A percentile compares a stretch with the other conserved stretches of the same genome.
phyloP scores from a whole-genome alignment of 2,329 filamentous ascomycete genomes.

The Ploettnerulaceae sp. region DNA sequence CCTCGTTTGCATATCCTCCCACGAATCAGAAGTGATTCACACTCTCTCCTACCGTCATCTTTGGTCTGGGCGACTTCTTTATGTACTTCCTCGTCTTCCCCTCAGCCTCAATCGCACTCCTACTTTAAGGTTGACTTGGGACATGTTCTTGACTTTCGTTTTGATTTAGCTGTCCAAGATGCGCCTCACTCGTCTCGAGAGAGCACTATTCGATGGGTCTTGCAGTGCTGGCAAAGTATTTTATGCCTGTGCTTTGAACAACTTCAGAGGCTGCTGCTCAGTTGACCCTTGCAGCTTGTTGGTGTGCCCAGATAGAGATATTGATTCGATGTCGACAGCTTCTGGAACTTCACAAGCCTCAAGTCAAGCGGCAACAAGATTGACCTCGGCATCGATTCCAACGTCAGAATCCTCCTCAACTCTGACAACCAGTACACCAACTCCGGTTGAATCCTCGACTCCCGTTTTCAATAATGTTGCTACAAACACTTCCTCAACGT shows the following conservation, averaged over 20 bases:
- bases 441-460: constrained; percentile 18
- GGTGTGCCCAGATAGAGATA: constrained; percentile 31
- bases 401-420: constrained; percentile 21
- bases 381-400: neutral
- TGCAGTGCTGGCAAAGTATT: constrained; percentile 24
- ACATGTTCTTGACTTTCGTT: neutral
- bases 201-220: constrained; percentile 4
- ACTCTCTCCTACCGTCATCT: neutral
- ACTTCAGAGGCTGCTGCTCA: constrained; percentile 44
- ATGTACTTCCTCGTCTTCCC: constrained; percentile 5
- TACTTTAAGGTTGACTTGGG: neutral
- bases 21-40: constrained; percentile 1
- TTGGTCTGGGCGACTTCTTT: constrained; percentile 1
- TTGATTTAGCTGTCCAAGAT: constrained; percentile 8
- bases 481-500: no score
- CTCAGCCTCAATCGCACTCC: neutral
- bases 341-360: neutral
- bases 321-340: constrained; percentile 8
- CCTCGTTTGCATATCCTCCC: neutral
- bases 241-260: constrained; percentile 37
- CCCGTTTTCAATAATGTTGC: no score
- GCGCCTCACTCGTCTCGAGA: constrained; percentile 5
- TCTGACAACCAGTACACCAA: constrained; percentile 23
- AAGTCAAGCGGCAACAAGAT: neutral
- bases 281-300: constrained; percentile 39